Base-by-base conservation (phyloP, 305 asterid species). In the Solanum hybrid region DNA sequence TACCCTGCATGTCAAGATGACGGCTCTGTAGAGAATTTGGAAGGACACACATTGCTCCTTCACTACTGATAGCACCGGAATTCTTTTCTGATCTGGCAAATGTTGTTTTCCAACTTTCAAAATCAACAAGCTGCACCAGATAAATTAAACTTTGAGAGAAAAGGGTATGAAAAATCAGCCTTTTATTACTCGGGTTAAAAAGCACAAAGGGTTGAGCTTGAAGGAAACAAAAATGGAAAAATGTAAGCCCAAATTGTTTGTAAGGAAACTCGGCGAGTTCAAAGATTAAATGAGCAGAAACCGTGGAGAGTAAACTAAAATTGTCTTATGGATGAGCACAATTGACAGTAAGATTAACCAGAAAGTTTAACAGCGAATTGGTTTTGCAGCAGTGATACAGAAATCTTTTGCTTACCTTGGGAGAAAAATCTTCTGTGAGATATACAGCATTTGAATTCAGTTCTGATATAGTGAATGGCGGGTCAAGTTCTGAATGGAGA, bases 381-480 rank as follows among this genome's bases (percentile, higher is more conserved):
- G 32, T 85, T 56, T 32, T 31, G 88, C 75, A 9, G 85, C 38
- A 22, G 12, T 40, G 38, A 38, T 38, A n/a, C 34, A 77, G 37
- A 82, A 40, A 9, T 8, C 36, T 60, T 75, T 12, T 7, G 34
- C 90, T 85, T 91, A 98, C 99, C 98, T 94, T 98, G 26, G 99
- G 99, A 85, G 98, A 97, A 90, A 97, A 98, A 92, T 98, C 99
- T 66, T 97, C 99, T 2, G 99, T 97, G 76, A 98, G 96, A 93
- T 98, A 97, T 5, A 98, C 95, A 5, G 99, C 94, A 87, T 92
- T 95, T 8, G 99, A 97, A 89, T 93, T 95, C 93, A 98, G 87
- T 78, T 96, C 97, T 10, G 98, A 97, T 89, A 98, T 93, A 26
- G 99, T 96, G 91, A 97, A 96, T 7, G 99, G 98, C 7, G 99